Evolutionary conservation across 768 basidiomycete genomes (phyloP).

Genomic region (Punctularia strigosozonata): DNA sequence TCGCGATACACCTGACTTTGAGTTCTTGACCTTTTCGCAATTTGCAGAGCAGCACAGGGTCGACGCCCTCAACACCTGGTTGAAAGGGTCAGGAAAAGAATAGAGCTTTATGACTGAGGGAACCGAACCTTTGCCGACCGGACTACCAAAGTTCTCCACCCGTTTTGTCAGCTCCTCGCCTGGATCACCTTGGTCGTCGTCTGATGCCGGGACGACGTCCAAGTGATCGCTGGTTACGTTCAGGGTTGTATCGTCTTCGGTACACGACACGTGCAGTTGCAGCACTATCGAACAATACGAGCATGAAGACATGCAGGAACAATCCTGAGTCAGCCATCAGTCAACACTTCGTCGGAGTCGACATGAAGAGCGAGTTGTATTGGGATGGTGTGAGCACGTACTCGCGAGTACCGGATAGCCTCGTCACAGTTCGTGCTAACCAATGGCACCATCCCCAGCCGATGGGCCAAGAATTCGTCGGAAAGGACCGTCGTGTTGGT

Average conservation of each 20-base stretch:
- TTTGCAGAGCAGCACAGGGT: constrained; percentile 81
- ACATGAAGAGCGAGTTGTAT: too few relatives aligned
- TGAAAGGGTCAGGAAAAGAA: constrained; percentile 3
- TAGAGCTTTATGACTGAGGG: background rate
- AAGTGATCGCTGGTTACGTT: constrained; percentile 82
- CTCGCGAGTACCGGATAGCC: constrained; percentile 70
- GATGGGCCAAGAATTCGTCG: constrained; percentile 95
- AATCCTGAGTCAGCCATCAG: constrained; percentile 49
- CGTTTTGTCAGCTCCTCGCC: constrained; percentile 73
- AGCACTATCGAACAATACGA: constrained; percentile 77
- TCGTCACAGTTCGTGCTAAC: constrained; percentile 82
- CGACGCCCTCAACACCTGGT: constrained; percentile 44
- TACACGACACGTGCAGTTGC: constrained; percentile 65
- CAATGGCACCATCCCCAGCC: constrained; percentile 89
- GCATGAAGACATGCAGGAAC: constrained; percentile 78
- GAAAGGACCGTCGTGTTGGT: constrained; percentile 88
- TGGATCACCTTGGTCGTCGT: constrained; percentile 22
- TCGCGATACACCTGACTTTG: constrained; percentile 74
- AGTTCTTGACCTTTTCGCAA: constrained; percentile 92
- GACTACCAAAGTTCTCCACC: constrained; percentile 62
- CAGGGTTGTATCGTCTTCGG: constrained; percentile 56
- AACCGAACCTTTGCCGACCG: constrained; percentile 73
- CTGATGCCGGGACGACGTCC: constrained; percentile 35
- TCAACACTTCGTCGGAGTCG: background rate
- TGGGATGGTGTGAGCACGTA: constrained; percentile 20